Evolutionary conservation across 2,329 filamentous ascomycete genomes (phyloP).

Genomic region (Bipolaris zeicola): DNA sequence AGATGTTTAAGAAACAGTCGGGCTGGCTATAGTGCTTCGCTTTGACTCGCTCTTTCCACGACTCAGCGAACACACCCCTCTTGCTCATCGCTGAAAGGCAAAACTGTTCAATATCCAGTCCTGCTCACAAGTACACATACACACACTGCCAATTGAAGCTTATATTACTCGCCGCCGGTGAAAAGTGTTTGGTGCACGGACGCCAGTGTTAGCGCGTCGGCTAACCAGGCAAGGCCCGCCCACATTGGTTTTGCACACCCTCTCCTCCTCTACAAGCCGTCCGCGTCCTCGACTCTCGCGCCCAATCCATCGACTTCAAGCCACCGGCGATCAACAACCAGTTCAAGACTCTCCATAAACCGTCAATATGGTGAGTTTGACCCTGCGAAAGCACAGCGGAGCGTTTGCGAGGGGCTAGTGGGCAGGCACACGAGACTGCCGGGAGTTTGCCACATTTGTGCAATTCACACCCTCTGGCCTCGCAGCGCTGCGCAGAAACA

Average conservation of each 20-base stretch:
- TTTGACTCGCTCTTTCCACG: neutral
- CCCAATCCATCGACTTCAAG: conserved; percentile 43
- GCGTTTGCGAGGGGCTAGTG: conserved; percentile 14
- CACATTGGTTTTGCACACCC: conserved; percentile 4
- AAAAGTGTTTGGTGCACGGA: neutral
- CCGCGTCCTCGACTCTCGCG: conserved; percentile 43
- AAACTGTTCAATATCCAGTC: too few species aligned
- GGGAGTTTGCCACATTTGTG: conserved; percentile 38
- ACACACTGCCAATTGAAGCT: neutral
- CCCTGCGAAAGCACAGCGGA: conserved; percentile 14
- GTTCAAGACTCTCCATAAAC: conserved; percentile 41
- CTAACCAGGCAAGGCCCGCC: conserved; percentile 4
- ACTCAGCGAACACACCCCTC: neutral
- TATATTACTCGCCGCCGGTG: neutral
- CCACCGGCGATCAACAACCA: conserved; percentile 35
- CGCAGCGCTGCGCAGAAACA: conserved; percentile 13
- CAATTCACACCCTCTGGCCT: conserved; percentile 26
- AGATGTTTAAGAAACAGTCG: neutral
- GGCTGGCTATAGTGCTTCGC: neutral
- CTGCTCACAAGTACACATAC: too few species aligned
- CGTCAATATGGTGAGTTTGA: conserved; percentile 49
- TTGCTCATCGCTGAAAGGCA: too few species aligned
- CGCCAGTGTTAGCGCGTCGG: neutral
- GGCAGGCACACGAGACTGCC: conserved; percentile 42
- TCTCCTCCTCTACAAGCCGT: conserved; percentile 31